Base-by-base conservation (phyloP, 805 yeast genomes). In the Starmerella floris region DNA sequence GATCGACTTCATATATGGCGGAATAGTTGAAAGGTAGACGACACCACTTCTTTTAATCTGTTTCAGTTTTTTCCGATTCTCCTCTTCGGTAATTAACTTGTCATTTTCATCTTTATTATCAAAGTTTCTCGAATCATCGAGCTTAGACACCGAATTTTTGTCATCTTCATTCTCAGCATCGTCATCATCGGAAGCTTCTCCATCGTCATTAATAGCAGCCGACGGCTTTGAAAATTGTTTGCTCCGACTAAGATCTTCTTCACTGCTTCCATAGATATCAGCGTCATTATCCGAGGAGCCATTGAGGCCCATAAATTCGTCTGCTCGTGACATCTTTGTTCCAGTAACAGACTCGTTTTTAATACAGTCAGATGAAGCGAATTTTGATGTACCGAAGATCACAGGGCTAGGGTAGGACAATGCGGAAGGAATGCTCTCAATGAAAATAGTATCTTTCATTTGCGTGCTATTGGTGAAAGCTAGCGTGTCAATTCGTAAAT, bases 1-100 rank as follows among this genome's bases (percentile, higher is more conserved):
- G 2, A 79, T 74, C 1, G 98, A 97, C 58, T 87, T 87, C 98
- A 91, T 91, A 58, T 81, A 91, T 22, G 98, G 98, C 0, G 98
- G 98, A 9, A 91, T 73, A 39, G 79, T 73, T 0, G 96, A 85
- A 2, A 91, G 61, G 53, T 91, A 91, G n/a, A 94, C 79, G 2
- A 91, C 95, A 4, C 98, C 98, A 0, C 95, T 78, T 53, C 73
- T 77, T 43, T 77, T 75, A 31, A 77, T 63, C 50, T 73, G 70
- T 37, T 64, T 64, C 23, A 62, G 62, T 21, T 60, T 50, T 45
- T 62, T 54, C 36, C 59, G 56, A 39, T 56, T 45, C 53, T 67
- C 56, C 33, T 63, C 65, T 32, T 53, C 48, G 8, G 61, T 46
- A 30, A 61, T 41, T 1, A 61, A 54, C 35, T 55, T 47, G 8